Evolutionary conservation across 2,329 filamentous ascomycete species (phyloP).

Genomic region (Bimuria novae-zelandiae): DNA sequence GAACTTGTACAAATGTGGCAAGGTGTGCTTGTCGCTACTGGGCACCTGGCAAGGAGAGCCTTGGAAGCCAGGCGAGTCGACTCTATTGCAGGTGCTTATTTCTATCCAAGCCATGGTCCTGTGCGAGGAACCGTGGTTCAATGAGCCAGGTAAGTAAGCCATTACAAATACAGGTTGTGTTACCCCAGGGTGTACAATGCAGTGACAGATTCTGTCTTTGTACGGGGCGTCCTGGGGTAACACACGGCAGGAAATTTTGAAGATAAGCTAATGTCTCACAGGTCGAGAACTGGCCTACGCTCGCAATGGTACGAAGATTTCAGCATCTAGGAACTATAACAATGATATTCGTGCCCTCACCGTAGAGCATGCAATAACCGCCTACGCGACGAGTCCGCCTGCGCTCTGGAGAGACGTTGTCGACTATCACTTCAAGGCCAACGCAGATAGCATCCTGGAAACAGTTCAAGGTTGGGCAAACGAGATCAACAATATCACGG

Average conservation of each 20-base stretch:
- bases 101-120: slow-evolving; percentile 64
- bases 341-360: slow-evolving; percentile 29
- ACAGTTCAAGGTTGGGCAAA: slow-evolving; percentile 26
- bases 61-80: slow-evolving; percentile 55
- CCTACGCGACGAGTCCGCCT: slow-evolving; percentile 33
- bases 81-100: slow-evolving; percentile 58
- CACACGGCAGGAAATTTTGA: not conserved
- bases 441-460: slow-evolving; percentile 28
- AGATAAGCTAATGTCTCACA: not conserved
- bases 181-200: not conserved
- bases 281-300: not conserved
- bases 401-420: slow-evolving; percentile 32
- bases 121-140: slow-evolving; percentile 58
- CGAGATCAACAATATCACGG: not conserved
- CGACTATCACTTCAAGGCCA: slow-evolving; percentile 30
- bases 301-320: not conserved
- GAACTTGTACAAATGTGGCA: slow-evolving; percentile 57
- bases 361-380: slow-evolving; percentile 38
- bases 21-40: slow-evolving; percentile 33
- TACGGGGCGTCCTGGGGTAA: not conserved
- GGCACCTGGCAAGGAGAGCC: slow-evolving; percentile 50
- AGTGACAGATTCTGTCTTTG: not conserved
- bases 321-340: slow-evolving; percentile 37
- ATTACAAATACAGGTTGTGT: not conserved
- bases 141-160: slow-evolving; percentile 54